Evolutionary conservation across 495 filamentous ascomycete species (phyloP).

Genomic region (Neurospora sp.): DNA sequence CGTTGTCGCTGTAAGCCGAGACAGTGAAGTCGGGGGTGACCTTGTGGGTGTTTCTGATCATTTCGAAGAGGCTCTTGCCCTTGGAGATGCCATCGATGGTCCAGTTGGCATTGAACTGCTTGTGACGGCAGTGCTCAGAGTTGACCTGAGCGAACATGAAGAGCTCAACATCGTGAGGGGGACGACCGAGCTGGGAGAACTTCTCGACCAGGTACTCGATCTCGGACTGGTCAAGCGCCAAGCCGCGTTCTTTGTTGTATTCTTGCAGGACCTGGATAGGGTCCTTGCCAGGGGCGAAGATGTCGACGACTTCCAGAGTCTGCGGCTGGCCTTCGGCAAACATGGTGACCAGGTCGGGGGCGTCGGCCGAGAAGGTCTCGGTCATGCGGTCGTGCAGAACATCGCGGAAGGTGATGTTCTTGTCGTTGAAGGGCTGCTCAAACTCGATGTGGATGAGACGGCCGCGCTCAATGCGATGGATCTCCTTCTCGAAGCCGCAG

Average conservation of each 20-base stretch:
- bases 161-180: conserved; percentile 84
- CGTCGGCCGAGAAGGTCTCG: conserved; percentile 53
- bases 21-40: conserved; percentile 67
- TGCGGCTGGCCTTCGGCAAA: conserved; percentile 67
- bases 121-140: conserved; percentile 66
- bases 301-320: conserved; percentile 60
- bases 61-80: conserved; percentile 71
- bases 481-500: conserved; percentile 63
- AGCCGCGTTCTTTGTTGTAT: conserved; percentile 71
- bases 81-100: conserved; percentile 85
- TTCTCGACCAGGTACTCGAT: conserved; percentile 88
- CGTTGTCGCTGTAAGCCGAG: conserved; percentile 96
- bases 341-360: conserved; percentile 61
- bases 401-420: conserved; percentile 54
- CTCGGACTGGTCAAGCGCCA: conserved; percentile 79
- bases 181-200: conserved; percentile 62
- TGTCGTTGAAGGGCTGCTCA: conserved; percentile 34
- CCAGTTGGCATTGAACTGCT: conserved; percentile 94
- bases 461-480: conserved; percentile 82
- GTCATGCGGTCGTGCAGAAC: conserved; percentile 90
- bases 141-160: conserved; percentile 99
- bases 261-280: conserved; percentile 64
- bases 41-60: conserved; percentile 92
- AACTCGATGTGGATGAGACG: conserved; percentile 59
- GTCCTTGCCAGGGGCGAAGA: conserved; percentile 48